Conservation (phyloP, 2,329 filamentous ascomycete species). For the Fusarium sp. region DNA sequence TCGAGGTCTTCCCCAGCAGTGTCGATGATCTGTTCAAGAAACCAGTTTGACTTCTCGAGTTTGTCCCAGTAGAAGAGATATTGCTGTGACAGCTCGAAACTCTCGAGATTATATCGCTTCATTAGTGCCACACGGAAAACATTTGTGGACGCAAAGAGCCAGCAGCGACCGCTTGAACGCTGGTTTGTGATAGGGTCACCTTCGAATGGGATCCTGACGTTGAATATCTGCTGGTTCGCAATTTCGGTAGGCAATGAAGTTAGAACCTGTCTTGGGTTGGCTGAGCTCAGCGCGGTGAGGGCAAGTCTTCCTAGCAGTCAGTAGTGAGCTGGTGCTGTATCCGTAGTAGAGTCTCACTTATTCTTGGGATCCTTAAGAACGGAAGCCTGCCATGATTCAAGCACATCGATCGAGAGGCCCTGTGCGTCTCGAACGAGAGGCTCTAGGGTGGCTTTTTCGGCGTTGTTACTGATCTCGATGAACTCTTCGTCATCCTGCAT, state of each 20-base stretch:
- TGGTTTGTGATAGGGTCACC: constrained; percentile 88
- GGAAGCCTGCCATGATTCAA: constrained; percentile 69
- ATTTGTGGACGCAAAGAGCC: constrained; percentile 93
- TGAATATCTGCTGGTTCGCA: constrained; percentile 83
- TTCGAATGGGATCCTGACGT: constrained; percentile 83
- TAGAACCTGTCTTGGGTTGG: constrained; percentile 74
- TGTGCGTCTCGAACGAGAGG: constrained; percentile 49
- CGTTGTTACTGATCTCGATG: constrained; percentile 59
- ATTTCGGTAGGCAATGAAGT: constrained; percentile 71
- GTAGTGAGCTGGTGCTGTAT: background rate
- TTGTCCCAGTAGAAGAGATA: constrained; percentile 97
- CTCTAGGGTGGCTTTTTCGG: constrained; percentile 40
- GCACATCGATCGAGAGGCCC: constrained; percentile 62
- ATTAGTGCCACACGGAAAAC: constrained; percentile 90
- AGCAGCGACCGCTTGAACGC: constrained; percentile 83
- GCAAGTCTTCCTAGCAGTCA: constrained; percentile 68
- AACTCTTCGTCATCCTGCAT: constrained; percentile 65
- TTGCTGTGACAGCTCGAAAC: constrained; percentile 87
- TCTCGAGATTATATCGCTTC: constrained; percentile 80
- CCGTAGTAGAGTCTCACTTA: constrained; percentile 57
- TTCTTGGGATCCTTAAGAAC: constrained; percentile 73
- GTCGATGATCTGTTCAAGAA: constrained; percentile 84
- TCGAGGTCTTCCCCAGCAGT: constrained; percentile 78
- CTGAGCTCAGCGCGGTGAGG: constrained; percentile 75
- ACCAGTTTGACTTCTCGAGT: constrained; percentile 90